phyloP scores from a whole-genome alignment of 2,329 filamentous ascomycete genomes.

The Hypoxylon sp. region DNA sequence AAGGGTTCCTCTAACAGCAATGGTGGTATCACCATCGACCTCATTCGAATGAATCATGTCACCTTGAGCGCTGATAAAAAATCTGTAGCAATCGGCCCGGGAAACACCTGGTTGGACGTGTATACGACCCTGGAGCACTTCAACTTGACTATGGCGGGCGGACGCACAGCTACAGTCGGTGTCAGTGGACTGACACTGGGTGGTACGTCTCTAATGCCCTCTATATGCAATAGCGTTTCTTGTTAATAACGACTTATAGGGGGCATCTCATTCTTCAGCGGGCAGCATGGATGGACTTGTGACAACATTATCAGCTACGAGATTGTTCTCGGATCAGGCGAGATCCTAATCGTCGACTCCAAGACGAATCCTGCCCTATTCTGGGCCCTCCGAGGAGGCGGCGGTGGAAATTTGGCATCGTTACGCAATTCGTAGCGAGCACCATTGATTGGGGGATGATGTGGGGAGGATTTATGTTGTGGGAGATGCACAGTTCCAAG shows the following conservation, averaged over 20 bases:
- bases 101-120: conserved; percentile 50
- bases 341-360: conserved; percentile 31
- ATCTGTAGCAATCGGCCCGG: conserved; percentile 47
- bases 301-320: conserved; percentile 50
- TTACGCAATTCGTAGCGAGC: conserved; percentile 26
- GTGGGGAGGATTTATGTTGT: conserved; percentile 25
- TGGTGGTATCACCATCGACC: conserved; percentile 43
- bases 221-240: not conserved
- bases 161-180: conserved; percentile 48
- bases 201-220: conserved; percentile 11
- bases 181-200: conserved; percentile 51
- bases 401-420: conserved; percentile 31
- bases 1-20: conserved; percentile 41
- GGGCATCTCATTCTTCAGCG: conserved; percentile 45
- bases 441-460: conserved; percentile 21
- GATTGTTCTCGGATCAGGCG: conserved; percentile 36
- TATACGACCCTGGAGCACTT: conserved; percentile 47
- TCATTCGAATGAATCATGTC: conserved; percentile 38
- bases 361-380: conserved; percentile 50
- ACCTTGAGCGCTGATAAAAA: conserved; percentile 36
- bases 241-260: conserved; percentile 28
- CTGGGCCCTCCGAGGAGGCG: conserved; percentile 36
- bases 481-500: conserved; percentile 23
- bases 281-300: conserved; percentile 43
- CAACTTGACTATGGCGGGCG: conserved; percentile 48